A percentile compares a stretch with the other conserved stretches of the same genome.
Conservation (phyloP, 83 land plant genomes). For the Larix sibirica region DNA sequence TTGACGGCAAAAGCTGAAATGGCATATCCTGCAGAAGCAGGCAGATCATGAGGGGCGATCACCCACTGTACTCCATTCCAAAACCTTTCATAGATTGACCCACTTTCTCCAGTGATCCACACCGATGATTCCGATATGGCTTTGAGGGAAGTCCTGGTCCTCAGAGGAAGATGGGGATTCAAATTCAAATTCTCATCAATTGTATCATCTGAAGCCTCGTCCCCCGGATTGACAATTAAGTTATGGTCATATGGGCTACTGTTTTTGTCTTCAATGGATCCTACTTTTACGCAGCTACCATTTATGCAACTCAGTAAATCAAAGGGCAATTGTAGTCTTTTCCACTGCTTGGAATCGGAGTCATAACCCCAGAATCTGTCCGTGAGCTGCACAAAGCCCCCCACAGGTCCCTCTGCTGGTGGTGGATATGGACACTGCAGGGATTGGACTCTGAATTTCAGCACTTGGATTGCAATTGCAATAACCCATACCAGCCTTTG, state of each 20-base stretch:
- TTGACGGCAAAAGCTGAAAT: slow-evolving; percentile 59
- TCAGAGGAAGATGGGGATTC: slow-evolving; percentile 25
- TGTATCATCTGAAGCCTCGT: background rate
- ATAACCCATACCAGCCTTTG: background rate
- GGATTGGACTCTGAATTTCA: slow-evolving; percentile 1
- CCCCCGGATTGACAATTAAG: background rate
- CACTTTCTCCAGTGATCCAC: slow-evolving; percentile 84
- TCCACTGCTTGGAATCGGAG: slow-evolving; percentile 56
- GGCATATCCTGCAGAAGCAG: slow-evolving; percentile 55
- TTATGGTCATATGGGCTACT: background rate
- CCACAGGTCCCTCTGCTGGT: slow-evolving; percentile 19
- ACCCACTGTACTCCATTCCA: slow-evolving; percentile 94
- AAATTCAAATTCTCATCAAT: background rate
- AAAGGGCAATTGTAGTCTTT: slow-evolving; percentile 47
- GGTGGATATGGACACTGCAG: slow-evolving; percentile 11
- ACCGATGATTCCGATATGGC: slow-evolving; percentile 72
- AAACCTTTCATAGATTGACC: slow-evolving; percentile 82
- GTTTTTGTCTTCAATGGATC: slow-evolving; percentile 27
- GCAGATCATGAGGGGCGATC: slow-evolving; percentile 77
- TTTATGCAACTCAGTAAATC: slow-evolving; percentile 49
- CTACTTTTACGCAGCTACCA: slow-evolving; percentile 52
- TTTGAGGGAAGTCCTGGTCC: slow-evolving; percentile 62
- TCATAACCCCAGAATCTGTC: slow-evolving; percentile 62
- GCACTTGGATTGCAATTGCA: background rate
- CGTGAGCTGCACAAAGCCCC: slow-evolving; percentile 45